A percentile compares a stretch with the other conserved stretches of the same genome.
phyloP scores from a whole-genome alignment of 305 asterid genomes.

The Fraxinus greggii region DNA sequence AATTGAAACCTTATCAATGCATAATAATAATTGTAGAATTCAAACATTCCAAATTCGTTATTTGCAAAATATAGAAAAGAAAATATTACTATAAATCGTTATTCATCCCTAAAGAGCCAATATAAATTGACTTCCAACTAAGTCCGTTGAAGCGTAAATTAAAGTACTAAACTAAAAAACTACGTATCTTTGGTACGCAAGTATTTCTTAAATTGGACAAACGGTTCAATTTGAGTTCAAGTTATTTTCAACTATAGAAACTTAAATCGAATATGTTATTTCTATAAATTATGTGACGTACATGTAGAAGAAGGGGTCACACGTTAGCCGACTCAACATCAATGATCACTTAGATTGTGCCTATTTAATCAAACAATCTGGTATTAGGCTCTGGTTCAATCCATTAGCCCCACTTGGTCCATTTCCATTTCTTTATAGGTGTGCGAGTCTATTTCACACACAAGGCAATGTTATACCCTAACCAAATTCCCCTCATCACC shows the following conservation, averaged over 20 bases:
- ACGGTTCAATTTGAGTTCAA: background rate
- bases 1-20: background rate
- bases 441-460: background rate
- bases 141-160: background rate
- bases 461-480: background rate
- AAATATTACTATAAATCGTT: background rate
- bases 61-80: background rate
- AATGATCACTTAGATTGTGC: background rate
- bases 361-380: background rate
- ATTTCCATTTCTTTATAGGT: background rate
- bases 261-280: background rate
- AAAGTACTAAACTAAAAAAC: background rate
- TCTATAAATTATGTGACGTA: too few relatives aligned
- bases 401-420: background rate
- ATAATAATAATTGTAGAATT: background rate
- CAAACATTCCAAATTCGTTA: background rate
- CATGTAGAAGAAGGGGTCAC: background rate
- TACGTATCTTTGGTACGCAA: background rate
- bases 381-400: background rate
- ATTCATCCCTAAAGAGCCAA: background rate
- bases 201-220: background rate
- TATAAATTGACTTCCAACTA: background rate
- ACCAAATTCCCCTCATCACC: background rate
- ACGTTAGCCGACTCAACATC: background rate
- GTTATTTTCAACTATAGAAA: background rate